A percentile compares a stretch with the other conserved stretches of the same genome.
Evolutionary conservation across 1,284 basidiomycete genomes (phyloP).

Genomic region (Moesziomyces antarcticus): DNA sequence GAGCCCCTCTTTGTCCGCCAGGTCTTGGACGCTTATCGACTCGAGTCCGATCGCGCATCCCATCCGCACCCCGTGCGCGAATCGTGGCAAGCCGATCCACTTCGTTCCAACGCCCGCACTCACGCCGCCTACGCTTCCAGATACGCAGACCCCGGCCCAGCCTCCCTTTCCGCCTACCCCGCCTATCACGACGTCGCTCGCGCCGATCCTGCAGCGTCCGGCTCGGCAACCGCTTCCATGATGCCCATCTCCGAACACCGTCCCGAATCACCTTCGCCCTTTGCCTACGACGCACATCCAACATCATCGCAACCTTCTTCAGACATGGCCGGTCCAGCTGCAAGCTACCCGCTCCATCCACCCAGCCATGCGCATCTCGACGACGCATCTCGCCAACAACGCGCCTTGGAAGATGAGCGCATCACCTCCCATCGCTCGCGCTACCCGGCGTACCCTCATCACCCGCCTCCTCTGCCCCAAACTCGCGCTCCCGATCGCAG

Average conservation of each 20-base stretch:
- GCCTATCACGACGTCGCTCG: conserved; percentile 1
- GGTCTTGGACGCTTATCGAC: conserved; percentile 25
- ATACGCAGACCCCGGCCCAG: neutral
- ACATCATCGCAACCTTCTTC: conserved; percentile 7
- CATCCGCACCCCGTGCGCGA: conserved; percentile 11
- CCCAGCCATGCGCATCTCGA: conserved; percentile 20
- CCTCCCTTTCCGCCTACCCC: conserved; percentile 3
- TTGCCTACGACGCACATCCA: conserved; percentile 34
- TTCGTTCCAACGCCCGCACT: neutral
- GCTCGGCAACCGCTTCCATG: neutral
- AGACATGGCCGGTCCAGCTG: neutral
- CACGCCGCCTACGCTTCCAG: conserved; percentile 3
- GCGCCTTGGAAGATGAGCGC: conserved; percentile 10
- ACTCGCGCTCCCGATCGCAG: conserved; percentile 10
- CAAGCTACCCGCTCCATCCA: neutral
- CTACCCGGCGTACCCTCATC: conserved; percentile 1
- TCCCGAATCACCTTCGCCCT: conserved; percentile 36
- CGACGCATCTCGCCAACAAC: conserved; percentile 6
- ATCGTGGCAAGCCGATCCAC: neutral
- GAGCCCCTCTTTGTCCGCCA: conserved; percentile 16
- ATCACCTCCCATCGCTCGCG: neutral
- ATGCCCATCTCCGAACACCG: conserved; percentile 1
- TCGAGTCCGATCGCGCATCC: conserved; percentile 17
- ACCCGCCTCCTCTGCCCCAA: neutral
- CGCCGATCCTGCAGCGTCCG: neutral